Percentiles rank a stretch among this genome's conserved stretches.
These are phyloP conservation scores for Linum lewisii DNA, from an alignment of 345 rosid genomes.

Conservation along the genomic window DNA sequence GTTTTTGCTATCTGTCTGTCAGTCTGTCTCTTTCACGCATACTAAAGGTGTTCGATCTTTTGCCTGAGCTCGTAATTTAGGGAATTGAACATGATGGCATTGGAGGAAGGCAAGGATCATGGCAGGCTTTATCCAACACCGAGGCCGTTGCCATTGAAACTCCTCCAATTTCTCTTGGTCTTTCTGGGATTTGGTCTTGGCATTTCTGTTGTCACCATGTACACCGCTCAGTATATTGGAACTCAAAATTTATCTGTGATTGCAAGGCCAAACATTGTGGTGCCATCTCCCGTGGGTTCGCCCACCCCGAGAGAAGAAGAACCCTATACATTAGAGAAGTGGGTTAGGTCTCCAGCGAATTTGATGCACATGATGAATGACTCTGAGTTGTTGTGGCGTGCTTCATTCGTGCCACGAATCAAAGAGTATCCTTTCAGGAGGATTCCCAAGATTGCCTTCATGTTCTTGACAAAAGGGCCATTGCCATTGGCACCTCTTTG, in stretches of 20 bases:
- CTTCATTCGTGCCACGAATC: conserved; percentile 54
- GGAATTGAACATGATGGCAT: background rate
- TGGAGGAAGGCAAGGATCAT: conserved; percentile 4
- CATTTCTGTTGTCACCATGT: conserved; percentile 1
- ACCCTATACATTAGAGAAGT: conserved; percentile 10
- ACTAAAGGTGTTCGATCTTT: background rate
- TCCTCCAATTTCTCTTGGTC: conserved; percentile 3
- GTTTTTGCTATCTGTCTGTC: too few species aligned
- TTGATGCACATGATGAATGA: conserved; percentile 36
- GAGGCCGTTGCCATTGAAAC: conserved; percentile 3
- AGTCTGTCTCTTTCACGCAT: background rate
- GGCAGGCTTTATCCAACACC: background rate
- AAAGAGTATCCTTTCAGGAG: conserved; percentile 52
- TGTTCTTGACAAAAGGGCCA: conserved; percentile 86
- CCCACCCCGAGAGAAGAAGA: background rate
- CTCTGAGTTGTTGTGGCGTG: conserved; percentile 70
- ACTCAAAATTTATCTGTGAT: background rate
- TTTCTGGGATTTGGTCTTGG: conserved; percentile 1
- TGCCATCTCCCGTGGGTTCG: background rate
- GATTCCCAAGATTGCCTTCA: conserved; percentile 81
- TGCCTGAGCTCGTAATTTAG: background rate
- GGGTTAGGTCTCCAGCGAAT: conserved; percentile 21
- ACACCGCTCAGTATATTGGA: background rate
- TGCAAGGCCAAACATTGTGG: background rate
- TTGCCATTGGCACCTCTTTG: conserved; percentile 85